phyloP scores from a whole-genome alignment of 768 basidiomycete species.

The Bullera alba region DNA sequence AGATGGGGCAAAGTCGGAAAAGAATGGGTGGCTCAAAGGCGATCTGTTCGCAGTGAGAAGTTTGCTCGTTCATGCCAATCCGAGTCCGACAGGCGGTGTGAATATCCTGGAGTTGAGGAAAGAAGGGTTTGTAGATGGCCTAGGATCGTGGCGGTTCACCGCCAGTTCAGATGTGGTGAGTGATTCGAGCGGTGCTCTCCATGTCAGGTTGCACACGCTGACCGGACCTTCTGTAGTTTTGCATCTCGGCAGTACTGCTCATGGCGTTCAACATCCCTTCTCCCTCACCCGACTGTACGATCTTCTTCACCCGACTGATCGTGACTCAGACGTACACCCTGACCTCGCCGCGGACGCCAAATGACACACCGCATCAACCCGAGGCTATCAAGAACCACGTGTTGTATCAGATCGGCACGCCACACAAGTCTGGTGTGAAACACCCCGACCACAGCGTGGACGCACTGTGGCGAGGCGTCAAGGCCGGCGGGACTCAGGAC shows the following conservation, averaged over 20 bases:
- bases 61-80: slow-evolving; percentile 38
- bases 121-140: slow-evolving; percentile 31
- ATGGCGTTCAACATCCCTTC: slow-evolving; percentile 19
- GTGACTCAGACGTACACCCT: slow-evolving; percentile 32
- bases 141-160: slow-evolving; percentile 25
- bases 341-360: slow-evolving; percentile 32
- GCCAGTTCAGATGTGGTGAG: slow-evolving; percentile 34
- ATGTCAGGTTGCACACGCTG: background rate
- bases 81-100: slow-evolving; percentile 25
- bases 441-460: slow-evolving; percentile 18
- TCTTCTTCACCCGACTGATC: slow-evolving; percentile 37
- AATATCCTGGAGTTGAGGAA: slow-evolving; percentile 25
- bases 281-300: slow-evolving; percentile 32
- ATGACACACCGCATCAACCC: slow-evolving; percentile 18
- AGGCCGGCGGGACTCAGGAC: slow-evolving; percentile 7
- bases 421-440: slow-evolving; percentile 21
- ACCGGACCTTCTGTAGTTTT: slow-evolving; percentile 24
- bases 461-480: slow-evolving; percentile 30
- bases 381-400: slow-evolving; percentile 21
- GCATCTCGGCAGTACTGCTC: slow-evolving; percentile 31
- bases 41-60: slow-evolving; percentile 23
- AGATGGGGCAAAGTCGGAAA: slow-evolving; percentile 5
- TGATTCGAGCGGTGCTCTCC: background rate
- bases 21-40: slow-evolving; percentile 34
- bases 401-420: slow-evolving; percentile 27